Base-by-base conservation (phyloP, 192 early-diverging fungal genomes). In the Gamsiella multidivaricata region DNA sequence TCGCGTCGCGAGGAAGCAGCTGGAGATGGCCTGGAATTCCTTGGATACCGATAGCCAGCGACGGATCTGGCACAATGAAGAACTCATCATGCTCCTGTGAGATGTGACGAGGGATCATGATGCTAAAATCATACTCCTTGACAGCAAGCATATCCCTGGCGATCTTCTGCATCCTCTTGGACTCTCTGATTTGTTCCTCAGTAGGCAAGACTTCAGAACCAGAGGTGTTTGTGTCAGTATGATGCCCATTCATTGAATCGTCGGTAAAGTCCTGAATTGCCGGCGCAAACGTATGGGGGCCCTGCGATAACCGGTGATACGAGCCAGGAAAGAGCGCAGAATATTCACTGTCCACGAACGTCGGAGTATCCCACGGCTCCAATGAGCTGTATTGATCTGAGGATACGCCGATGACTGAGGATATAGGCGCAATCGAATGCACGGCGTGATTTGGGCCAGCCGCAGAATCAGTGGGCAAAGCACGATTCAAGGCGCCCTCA, bases 1-100 rank as follows among this genome's bases (percentile, higher is more conserved):
- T 61, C 32, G 69, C 61, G 45, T 72, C 69, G 17, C 36, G 28
- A 3, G 69, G 69, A 25, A 72, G 29, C 54, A 56, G 26, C 51
- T 31, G 28, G 7, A 69, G 39, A 23, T 60, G 67, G 18, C 28
- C 5, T 14, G 58, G 67, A 31, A 70, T 46, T 28, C 43, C 33
- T 52, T 36, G 31, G 6, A 51, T 1, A 22, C 25, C 31, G 26
- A 6, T 61, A 10, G 36, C 36, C 23, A 46, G 1, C 5, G 23
- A 20, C 5, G 3, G 52, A 1, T 36, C 32, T 31, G 57, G 37
- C 14, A 36, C 11, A 28, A 72, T 23, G n/a, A 51, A 72, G 6
- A 72, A 29, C 8, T 72, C 69, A 33, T 72, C 69, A 3, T 72
- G 43, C 8, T 72, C 69, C 6, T 72, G 53, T 8, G 51, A 39